phyloP scores from a whole-genome alignment of 73 alveolate genomes.

The Breviolum minutum region DNA sequence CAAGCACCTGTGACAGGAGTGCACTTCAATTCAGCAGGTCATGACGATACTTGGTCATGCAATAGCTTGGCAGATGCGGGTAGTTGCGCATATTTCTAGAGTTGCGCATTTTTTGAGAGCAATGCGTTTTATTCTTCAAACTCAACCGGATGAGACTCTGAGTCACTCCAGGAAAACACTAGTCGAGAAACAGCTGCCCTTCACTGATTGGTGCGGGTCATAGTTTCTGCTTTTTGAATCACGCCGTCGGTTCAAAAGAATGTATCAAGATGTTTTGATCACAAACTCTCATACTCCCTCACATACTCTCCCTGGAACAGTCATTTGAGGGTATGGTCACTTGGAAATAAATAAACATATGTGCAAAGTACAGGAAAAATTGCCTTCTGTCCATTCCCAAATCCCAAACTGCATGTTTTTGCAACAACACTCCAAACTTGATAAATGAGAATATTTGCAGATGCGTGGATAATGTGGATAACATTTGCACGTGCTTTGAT shows the following conservation, averaged over 20 bases:
- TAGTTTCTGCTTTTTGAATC: background rate
- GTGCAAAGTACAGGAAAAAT: no score
- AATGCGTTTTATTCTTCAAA: no score
- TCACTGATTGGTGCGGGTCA: slow-evolving; percentile 45
- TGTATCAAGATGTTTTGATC: background rate
- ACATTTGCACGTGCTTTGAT: no score
- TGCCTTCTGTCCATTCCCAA: no score
- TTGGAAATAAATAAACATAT: no score
- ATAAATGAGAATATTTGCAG: no score
- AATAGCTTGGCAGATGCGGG: background rate
- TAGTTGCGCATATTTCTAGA: background rate
- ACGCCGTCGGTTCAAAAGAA: background rate
- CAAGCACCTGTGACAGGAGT: slow-evolving; percentile 9
- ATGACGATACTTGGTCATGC: slow-evolving; percentile 21
- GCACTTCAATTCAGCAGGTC: slow-evolving; percentile 76
- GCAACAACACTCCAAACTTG: no score
- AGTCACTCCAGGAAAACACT: slow-evolving; percentile 8
- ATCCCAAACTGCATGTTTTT: no score
- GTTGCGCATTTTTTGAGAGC: background rate
- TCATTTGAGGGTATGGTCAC: no score
- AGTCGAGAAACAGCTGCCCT: slow-evolving; percentile 71
- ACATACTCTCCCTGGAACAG: no score
- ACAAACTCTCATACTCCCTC: no score
- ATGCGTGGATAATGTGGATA: no score
- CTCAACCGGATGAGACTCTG: background rate